Conservation (phyloP, 1,284 basidiomycete species). For the Melampsora abietis-canadensis region DNA sequence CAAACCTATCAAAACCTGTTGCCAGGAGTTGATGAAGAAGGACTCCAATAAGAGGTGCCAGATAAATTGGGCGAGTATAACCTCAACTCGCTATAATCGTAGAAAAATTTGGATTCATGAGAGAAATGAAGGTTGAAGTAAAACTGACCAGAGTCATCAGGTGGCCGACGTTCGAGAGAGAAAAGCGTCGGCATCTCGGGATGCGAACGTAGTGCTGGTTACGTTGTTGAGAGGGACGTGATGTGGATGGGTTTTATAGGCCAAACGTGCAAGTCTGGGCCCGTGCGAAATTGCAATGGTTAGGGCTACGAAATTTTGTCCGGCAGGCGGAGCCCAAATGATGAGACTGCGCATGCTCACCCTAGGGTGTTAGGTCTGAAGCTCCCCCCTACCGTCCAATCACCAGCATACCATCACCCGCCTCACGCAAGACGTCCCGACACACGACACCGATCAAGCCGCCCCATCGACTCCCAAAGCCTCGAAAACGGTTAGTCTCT, state of each 20-base stretch:
- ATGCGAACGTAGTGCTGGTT: not conserved
- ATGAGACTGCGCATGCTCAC: not conserved
- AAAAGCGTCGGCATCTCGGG: not conserved
- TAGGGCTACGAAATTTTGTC: not conserved
- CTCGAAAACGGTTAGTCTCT: conserved; percentile 2
- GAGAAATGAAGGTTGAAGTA: not conserved
- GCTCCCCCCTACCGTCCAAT: not conserved
- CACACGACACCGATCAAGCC: not conserved
- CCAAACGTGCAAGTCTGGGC: not conserved
- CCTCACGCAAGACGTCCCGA: not conserved
- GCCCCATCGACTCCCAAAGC: not conserved
- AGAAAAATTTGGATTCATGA: not conserved
- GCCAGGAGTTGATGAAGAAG: not conserved
- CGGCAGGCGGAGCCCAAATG: too few species aligned
- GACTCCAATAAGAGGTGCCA: conserved; percentile 44
- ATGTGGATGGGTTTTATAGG: not conserved
- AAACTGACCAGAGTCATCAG: not conserved
- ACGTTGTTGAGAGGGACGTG: not conserved
- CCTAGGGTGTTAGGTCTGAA: not conserved
- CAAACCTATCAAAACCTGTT: not conserved
- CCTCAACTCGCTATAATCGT: conserved; percentile 44
- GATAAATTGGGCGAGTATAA: conserved; percentile 43
- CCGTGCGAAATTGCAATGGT: not conserved
- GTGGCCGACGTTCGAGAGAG: not conserved
- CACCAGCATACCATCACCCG: not conserved